Evolutionary conservation across 2,329 filamentous ascomycete species (phyloP).

Genomic region (Talaromyces islandicus): DNA sequence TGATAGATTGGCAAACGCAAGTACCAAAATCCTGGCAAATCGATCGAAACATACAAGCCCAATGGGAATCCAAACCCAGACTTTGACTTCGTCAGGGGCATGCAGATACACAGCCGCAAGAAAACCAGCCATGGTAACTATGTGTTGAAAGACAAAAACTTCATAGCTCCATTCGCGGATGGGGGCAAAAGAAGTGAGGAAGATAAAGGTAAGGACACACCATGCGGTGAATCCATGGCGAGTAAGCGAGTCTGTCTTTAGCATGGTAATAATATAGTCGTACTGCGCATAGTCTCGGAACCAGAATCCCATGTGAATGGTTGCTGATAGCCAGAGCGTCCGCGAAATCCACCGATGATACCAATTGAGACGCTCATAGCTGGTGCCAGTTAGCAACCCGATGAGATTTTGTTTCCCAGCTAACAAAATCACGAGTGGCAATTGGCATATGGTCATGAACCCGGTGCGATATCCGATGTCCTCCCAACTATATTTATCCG

Average conservation of each 20-base stretch:
- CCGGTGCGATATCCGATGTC: constrained; percentile 52
- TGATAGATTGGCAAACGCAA: constrained; percentile 36
- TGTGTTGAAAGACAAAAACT: constrained; percentile 49
- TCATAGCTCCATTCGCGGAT: constrained; percentile 48
- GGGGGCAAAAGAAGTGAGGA: constrained; percentile 46
- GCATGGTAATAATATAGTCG: constrained; percentile 44
- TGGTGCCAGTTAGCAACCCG: constrained; percentile 41
- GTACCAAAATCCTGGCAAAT: constrained; percentile 28
- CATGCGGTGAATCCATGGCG: constrained; percentile 49
- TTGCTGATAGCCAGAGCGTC: constrained; percentile 46
- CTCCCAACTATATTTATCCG: constrained; percentile 47
- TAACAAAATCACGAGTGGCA: constrained; percentile 52
- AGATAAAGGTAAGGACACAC: constrained; percentile 46
- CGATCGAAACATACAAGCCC: constrained; percentile 43
- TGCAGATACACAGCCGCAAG: constrained; percentile 46
- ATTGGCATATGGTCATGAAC: constrained; percentile 47
- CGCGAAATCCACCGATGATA: constrained; percentile 48
- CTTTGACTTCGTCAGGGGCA: constrained; percentile 36
- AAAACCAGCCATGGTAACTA: constrained; percentile 47
- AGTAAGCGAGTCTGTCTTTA: constrained; percentile 44
- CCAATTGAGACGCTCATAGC: constrained; percentile 49
- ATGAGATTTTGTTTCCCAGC: constrained; percentile 52
- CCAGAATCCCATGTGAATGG: constrained; percentile 52
- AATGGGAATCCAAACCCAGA: constrained; percentile 44
- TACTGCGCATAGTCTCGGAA: constrained; percentile 48